Percentiles rank a stretch among this genome's conserved stretches.
Conservation (phyloP, 78 protist genomes). For the Emiliania huxleyi region DNA sequence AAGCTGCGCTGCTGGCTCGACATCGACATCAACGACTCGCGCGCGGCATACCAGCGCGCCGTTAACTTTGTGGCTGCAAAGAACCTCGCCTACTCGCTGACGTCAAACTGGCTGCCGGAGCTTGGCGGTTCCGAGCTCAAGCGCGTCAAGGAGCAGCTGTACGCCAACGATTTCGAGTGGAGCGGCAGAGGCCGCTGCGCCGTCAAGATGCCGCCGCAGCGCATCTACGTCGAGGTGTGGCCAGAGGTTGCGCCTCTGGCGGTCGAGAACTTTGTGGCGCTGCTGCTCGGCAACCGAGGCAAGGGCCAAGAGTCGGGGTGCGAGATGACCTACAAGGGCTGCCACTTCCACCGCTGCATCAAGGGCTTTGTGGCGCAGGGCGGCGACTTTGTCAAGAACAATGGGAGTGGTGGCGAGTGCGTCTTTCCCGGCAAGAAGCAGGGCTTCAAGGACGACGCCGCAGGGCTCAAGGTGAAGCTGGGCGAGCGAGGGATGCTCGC, state of each 20-base stretch:
- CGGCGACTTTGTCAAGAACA: background rate
- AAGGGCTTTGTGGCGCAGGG: constrained; percentile 10
- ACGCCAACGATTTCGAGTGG: constrained; percentile 10
- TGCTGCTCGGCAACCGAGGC: background rate
- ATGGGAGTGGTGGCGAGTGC: constrained; percentile 15
- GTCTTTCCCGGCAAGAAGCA: background rate
- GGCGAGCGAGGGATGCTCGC: constrained; percentile 2
- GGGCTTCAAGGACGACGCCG: background rate
- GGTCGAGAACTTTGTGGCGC: background rate
- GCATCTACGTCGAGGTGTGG: background rate
- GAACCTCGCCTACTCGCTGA: background rate
- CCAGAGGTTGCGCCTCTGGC: constrained; percentile 16
- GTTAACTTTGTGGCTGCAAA: background rate
- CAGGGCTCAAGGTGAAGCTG: background rate
- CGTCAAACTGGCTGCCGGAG: background rate
- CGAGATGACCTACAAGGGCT: background rate
- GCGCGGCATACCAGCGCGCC: background rate
- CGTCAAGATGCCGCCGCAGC: constrained; percentile 1
- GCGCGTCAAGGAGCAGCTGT: background rate
- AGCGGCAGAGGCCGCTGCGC: background rate
- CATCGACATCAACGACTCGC: constrained; percentile 8
- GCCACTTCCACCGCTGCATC: background rate
- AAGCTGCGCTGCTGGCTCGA: background rate
- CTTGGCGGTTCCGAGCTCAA: background rate
- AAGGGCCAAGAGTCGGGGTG: background rate